Conservation (phyloP, 2,329 filamentous ascomycete genomes). For the Fusarium sp. region DNA sequence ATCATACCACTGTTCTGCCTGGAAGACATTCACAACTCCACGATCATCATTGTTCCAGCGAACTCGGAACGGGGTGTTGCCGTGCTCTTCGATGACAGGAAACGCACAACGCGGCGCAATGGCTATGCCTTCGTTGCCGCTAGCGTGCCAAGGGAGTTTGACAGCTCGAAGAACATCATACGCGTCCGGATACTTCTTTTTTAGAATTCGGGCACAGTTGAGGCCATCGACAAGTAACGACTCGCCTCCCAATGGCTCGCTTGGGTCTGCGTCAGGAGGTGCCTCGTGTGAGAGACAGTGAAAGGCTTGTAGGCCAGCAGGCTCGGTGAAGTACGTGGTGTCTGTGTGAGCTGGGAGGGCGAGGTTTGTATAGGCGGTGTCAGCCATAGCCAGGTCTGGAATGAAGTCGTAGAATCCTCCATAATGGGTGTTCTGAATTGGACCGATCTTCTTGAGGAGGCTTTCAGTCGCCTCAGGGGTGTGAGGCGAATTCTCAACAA, state of each 20-base stretch:
- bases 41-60: conserved; percentile 96
- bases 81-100: conserved; percentile 77
- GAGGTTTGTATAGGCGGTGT: conserved; percentile 91
- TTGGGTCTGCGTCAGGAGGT: conserved; percentile 49
- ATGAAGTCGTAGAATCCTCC: conserved; percentile 86
- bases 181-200: conserved; percentile 64
- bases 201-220: conserved; percentile 73
- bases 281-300: conserved; percentile 83
- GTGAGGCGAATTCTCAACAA: conserved; percentile 76
- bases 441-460: conserved; percentile 85
- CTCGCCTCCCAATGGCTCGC: conserved; percentile 71
- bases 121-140: conserved; percentile 85
- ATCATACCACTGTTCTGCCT: conserved; percentile 76
- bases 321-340: conserved; percentile 95
- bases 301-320: conserved; percentile 90
- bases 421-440: conserved; percentile 92
- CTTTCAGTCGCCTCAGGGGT: conserved; percentile 77
- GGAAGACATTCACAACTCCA: conserved; percentile 65
- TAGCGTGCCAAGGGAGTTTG: conserved; percentile 83
- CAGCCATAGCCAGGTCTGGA: conserved; percentile 86
- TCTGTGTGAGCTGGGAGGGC: conserved; percentile 90
- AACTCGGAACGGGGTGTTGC: conserved; percentile 66
- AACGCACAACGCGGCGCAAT: conserved; percentile 79
- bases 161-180: conserved; percentile 70
- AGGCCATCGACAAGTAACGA: conserved; percentile 92